Conservation (phyloP, 108 stramenopile species). For the Discostella stelligeroides region DNA sequence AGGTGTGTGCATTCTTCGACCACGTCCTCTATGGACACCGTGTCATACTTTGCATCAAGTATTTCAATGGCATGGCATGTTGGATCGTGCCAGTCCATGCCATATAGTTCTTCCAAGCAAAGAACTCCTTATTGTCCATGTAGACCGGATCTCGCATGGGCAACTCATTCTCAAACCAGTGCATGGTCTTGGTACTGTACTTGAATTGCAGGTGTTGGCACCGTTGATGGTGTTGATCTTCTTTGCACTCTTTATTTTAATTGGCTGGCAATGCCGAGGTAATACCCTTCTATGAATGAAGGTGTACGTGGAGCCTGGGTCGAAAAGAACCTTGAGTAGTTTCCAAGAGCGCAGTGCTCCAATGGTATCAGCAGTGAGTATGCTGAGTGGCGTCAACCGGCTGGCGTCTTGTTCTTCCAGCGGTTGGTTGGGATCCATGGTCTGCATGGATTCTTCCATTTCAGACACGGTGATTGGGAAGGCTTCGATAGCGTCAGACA, state of each 20-base stretch:
- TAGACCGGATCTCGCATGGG: neutral
- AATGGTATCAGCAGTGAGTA: neutral
- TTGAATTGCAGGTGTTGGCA: neutral
- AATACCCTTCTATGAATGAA: neutral
- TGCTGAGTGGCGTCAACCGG: neutral
- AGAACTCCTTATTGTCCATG: neutral
- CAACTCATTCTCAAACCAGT: too few relatives aligned
- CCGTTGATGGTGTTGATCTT: neutral
- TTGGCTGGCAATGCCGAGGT: neutral
- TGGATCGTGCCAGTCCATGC: slow-evolving; percentile 6
- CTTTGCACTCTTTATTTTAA: neutral
- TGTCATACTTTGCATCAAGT: slow-evolving; percentile 40
- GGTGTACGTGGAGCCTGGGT: neutral
- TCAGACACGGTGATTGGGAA: too few relatives aligned
- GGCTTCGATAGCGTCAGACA: too few relatives aligned
- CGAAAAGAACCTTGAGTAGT: neutral
- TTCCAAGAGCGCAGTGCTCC: neutral
- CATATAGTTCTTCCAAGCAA: neutral
- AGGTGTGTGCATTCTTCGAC: slow-evolving; percentile 42
- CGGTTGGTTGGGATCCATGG: too few relatives aligned
- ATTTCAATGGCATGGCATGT: slow-evolving; percentile 14
- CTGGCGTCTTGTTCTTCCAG: too few relatives aligned
- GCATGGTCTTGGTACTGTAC: neutral
- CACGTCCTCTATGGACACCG: slow-evolving; percentile 16
- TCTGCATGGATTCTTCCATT: too few relatives aligned